Evolutionary conservation across 768 basidiomycete genomes (phyloP), one percentile per base, ranked within the genome.

Genomic region (Astraeus odoratus): DNA sequence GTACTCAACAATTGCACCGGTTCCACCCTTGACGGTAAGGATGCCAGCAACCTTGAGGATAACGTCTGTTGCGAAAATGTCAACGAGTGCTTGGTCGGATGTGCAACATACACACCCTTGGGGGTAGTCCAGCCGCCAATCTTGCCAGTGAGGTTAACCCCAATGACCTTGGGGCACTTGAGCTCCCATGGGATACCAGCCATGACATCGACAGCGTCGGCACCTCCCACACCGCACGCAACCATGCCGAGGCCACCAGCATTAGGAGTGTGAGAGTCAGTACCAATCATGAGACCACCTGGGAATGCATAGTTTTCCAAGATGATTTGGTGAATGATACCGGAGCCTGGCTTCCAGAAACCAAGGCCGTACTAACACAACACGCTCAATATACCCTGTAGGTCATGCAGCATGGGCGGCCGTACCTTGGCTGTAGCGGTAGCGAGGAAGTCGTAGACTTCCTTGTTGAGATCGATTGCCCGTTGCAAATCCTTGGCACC

Each of bases 251-350:
- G 83, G 75, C 96, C 96, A 66, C 96, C 96, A 50, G 96, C 96
- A 63, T 98, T 98, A 39, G 96, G 96, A 6, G 96, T 97, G 71
- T 99, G 93, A 25, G 95, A 98, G 73, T 99, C 96, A 47, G 95
- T 98, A 65, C 96, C 96, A 57, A 99, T 97, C 95, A 99, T 98
- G 48, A 99, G 78, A 59, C 94, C 90, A 72, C 95, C 95, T 43
- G 95, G 95, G 81, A 97, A 94, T 3, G 94, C 96, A 66, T 99
- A 98, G 76, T 98, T 97, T 69, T 99, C 95, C 59, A 98, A 78
- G 63, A 99, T 92, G 62, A 98, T 98, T 72, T 98, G 93, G 69
- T 94, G 91, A 55, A 99, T 97, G 67, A 99, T 99, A 71, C 95
- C 95, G 58, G 92, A 94, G 57, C 96, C 95, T 38, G 95, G 94